Evolutionary conservation across 2,329 filamentous ascomycete species (phyloP), one percentile per base, ranked within the genome.

Genomic region (Pseudogymnoascus sp.): DNA sequence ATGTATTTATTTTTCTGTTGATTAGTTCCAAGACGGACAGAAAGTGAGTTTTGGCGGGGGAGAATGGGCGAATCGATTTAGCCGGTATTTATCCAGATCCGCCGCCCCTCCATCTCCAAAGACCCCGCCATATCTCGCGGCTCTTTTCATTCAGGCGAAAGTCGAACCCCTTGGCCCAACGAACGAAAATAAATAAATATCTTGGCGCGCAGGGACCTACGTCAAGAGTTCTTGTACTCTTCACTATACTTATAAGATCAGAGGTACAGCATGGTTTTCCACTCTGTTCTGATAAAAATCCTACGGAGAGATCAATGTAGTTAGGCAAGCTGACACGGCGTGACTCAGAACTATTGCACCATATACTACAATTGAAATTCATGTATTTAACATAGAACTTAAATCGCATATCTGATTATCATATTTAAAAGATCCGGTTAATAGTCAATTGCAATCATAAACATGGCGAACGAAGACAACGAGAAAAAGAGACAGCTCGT

Each of bases 71-170:
- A 57, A 57, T 6, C 16, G 10, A 57, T 57, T 57, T 57, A 57
- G 51, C 51, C 51, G 51, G 51, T 8, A 57, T 57, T 57, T 57
- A 57, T 57, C 51, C 51, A 57, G 28, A 57, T 57, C n/a, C 51
- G 51, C 25, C 51, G 51, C 51, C 48, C 48, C 48, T 57, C 48
- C 51, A 57, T 57, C 51, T 19, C 51, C 25, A 34, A 57, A n/a
- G 28, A 57, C 51, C 51, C 51, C 51, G 51, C 51, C 51, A 57
- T 57, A 19, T 31, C 51, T 57, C 25, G 51, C 51, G 51, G 51
- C 51, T 34, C 51, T 57, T 57, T 57, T 57, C 51, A 57, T 57
- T 57, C 51, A 57, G 51, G 51, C 51, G 51, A 57, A 34, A 57
- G 25, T 57, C 51, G 51, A 57, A 57, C 13, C 1, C 28, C 3